Percentiles rank a stretch among this genome's conserved stretches.
phyloP scores from a whole-genome alignment of 192 early-diverging fungal genomes.

The Dissophora globulifera region DNA sequence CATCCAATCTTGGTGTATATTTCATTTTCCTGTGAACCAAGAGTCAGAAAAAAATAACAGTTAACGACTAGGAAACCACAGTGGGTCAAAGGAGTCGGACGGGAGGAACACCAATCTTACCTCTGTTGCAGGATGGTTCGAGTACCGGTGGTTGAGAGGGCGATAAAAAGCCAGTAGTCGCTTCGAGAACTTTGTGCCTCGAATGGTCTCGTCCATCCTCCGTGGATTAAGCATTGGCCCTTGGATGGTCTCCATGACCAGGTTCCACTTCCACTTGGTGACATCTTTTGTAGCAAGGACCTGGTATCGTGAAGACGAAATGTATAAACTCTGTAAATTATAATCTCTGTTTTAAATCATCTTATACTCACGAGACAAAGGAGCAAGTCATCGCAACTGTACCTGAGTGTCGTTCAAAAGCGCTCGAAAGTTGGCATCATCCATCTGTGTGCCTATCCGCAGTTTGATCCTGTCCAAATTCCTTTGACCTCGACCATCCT shows the following conservation, averaged over 20 bases:
- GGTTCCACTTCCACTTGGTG: conserved; percentile 84
- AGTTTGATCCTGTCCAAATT: conserved; percentile 67
- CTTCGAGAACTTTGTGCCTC: conserved; percentile 76
- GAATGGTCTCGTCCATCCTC: conserved; percentile 79
- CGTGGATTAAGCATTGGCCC: conserved; percentile 79
- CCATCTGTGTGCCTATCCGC: conserved; percentile 70
- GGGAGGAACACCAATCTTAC: no score
- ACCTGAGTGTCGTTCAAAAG: conserved; percentile 79
- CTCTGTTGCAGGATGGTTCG: conserved; percentile 66
- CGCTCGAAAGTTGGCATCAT: conserved; percentile 74
- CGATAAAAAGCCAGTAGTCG: conserved; percentile 78
- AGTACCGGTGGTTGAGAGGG: conserved; percentile 77
- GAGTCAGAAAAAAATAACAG: no score
- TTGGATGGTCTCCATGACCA: conserved; percentile 77
- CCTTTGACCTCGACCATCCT: conserved; percentile 43
- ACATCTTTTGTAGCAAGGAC: conserved; percentile 77
- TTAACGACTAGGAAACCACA: no score
- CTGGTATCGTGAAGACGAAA: conserved; percentile 53
- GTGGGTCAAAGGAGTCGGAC: no score
- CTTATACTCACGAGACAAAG: no score
- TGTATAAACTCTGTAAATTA: no score
- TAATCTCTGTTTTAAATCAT: no score
- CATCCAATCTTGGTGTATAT: conserved; percentile 72
- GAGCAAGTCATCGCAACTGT: no score
- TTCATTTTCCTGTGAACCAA: no score